These are phyloP conservation scores for Tylopilus sp. DNA, from an alignment of 768 basidiomycete genomes.

Conservation along the genomic window DNA sequence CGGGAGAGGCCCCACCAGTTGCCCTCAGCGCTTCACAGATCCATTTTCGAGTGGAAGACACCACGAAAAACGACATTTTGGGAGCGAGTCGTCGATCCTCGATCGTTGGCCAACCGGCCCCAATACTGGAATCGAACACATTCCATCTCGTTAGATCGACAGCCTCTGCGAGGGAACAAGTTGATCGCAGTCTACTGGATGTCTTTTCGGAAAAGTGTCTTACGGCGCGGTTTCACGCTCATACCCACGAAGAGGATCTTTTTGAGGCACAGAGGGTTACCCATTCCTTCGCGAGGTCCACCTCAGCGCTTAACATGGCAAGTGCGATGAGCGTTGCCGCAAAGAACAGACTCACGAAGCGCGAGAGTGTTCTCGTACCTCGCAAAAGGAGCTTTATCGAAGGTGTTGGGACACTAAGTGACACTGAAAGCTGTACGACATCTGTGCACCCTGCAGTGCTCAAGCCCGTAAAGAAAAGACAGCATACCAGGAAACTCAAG, in stretches of 20 bases:
- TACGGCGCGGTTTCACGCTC: constrained; percentile 63
- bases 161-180: constrained; percentile 57
- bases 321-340: constrained; percentile 53
- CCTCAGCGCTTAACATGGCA: constrained; percentile 57
- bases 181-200: constrained; percentile 78
- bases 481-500: constrained; percentile 29
- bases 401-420: constrained; percentile 10
- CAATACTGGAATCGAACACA: constrained; percentile 44
- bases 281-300: constrained; percentile 49
- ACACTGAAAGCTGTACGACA: constrained; percentile 13
- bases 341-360: constrained; percentile 54
- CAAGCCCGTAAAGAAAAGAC: constrained; percentile 18
- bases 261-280: constrained; percentile 51
- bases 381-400: constrained; percentile 51
- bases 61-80: constrained; percentile 16
- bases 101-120: constrained; percentile 53
- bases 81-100: constrained; percentile 56
- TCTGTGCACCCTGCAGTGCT: background rate
- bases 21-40: constrained; percentile 7
- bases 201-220: constrained; percentile 74
- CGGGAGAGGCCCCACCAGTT: constrained; percentile 5
- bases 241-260: constrained; percentile 58
- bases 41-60: constrained; percentile 21
- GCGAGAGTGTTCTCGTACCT: constrained; percentile 68
- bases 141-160: constrained; percentile 69